phyloP scores from a whole-genome alignment of 371 early-diverging fungal genomes.

The Syncephalastrum racemosum region DNA sequence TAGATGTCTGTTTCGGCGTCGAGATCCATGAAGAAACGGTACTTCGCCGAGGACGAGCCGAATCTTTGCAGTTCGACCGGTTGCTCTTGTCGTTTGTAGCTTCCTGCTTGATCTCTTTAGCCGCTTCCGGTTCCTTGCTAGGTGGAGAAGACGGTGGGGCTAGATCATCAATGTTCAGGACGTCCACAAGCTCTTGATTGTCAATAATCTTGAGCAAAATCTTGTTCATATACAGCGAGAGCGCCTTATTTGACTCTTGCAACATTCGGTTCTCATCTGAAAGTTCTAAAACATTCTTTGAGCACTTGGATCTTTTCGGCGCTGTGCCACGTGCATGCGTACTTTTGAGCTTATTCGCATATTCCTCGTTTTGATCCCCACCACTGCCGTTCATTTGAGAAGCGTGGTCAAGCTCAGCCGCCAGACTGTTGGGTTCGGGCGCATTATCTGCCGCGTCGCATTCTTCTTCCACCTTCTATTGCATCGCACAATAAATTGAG shows the following conservation, averaged over 20 bases:
- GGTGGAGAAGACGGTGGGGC: too few relatives aligned
- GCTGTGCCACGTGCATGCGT: neutral
- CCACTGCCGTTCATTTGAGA: neutral
- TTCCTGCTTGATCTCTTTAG: neutral
- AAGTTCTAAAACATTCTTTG: conserved; percentile 16
- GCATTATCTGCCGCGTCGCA: neutral
- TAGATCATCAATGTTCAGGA: conserved; percentile 28
- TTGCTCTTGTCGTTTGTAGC: conserved; percentile 1
- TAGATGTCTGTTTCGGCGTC: conserved; percentile 9
- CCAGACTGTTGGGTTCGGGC: conserved; percentile 9
- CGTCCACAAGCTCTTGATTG: conserved; percentile 27
- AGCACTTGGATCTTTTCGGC: conserved; percentile 1
- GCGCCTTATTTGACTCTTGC: conserved; percentile 34
- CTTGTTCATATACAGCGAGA: conserved; percentile 35
- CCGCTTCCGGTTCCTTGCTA: conserved; percentile 4
- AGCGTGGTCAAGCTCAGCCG: conserved; percentile 7
- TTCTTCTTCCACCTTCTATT: conserved; percentile 1
- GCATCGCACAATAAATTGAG: neutral
- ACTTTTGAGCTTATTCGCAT: conserved; percentile 11
- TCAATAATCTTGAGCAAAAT: conserved; percentile 32
- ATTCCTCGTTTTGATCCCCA: conserved; percentile 7
- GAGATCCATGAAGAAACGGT: conserved; percentile 28
- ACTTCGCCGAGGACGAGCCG: conserved; percentile 19
- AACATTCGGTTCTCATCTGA: conserved; percentile 24
- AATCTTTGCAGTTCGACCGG: neutral